Base-by-base conservation (phyloP, 805 yeast species). In the Myxozyma mucilagina region DNA sequence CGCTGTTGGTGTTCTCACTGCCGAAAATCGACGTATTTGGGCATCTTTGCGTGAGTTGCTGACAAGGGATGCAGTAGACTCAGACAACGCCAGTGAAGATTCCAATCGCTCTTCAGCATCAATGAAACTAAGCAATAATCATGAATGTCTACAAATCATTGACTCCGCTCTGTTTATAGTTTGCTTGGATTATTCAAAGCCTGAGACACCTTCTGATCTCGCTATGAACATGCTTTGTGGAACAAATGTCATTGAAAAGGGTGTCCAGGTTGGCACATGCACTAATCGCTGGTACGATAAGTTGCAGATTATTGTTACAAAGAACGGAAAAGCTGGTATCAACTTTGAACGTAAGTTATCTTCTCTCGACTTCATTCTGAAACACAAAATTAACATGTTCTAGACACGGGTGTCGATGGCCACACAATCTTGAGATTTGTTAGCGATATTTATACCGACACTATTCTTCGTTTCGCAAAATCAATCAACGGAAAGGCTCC, bases 241-340 rank as follows among this genome's bases (percentile, higher is more conserved):
- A 5, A 82, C 87, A 61, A 85, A 90, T 11, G 82, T 81, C 41
- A 77, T 91, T 43, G 89, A 89, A 64, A 83, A 88, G 67, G 97
- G 97, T 68, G 85, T 90, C 53, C 97, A 91, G 76, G 87, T 87
- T 38, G 97, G 97, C 61, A 90, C 97, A 4, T 90, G 97, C 75
- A 87, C 96, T 38, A 91, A 91, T 74, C 79, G 97, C 72, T 91
- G 97, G 97, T 91, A 90, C 72, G 97, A 91, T 75, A 91, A 91
- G 75, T 76, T 91, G 65, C 97, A 91, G 74, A 80, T 91, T 66
- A 91, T 91, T 56, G 84, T 91, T 57, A 90, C 97, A 4, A 84
- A 85, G 72, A 90, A 91, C 73, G 96, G 96, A 29, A 88, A 89
- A 74, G 97, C 94, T 1, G 97, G 97, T 34, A 86, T 91, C 67